Evolutionary conservation across 139 green algal species (phyloP), one percentile per base, ranked within the genome.

Genomic region (Chlorella sp.): DNA sequence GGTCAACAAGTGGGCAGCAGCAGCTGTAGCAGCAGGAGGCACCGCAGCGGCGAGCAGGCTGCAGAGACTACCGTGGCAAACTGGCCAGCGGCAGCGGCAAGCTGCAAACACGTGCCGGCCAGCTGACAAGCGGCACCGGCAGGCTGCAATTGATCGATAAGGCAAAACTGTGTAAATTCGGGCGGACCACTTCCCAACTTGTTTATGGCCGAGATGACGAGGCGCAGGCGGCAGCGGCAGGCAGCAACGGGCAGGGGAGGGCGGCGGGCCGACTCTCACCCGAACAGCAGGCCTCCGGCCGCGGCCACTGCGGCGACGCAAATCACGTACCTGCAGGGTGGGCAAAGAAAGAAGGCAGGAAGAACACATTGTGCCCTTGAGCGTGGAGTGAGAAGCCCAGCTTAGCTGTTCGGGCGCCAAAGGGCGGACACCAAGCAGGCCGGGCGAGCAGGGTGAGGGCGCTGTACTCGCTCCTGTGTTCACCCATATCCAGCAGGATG

Each of bases 281-380:
- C 79, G 21, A 85, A 85, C 12, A 85, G 79, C 48, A 85, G 79
- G 30, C 79, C 79, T 28, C 84, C 84, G n/a, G 84, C 84, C 0
- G 84, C 77, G 26, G 84, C 84, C 5, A 88, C 77, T 0, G 77
- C 36, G 1, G 84, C 84, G 39, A 88, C 84, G 0, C 81, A 68
- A 28, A 88, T 69, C 39, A 88, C 84, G 22, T 88, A 88, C 40
- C 82, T 86, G 82, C 36, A 40, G 18, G 36, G 71, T 57, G 48
- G 48, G 48, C 7, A 57, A 57, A 57, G 48, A 57, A 57, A 57
- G 48, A 57, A 57, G 9, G 48, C 48, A n/a, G n/a, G n/a, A n/a
- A n/a, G n/a, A n/a, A n/a, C n/a, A n/a, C 48, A 71, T 71, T 71
- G 21, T 26, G 64, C 64, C 22, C 21, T 26, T 71, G 64, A 12